Evolutionary conservation across 148 eudicot genomes (phyloP), one percentile per base, ranked within the genome.

Genomic region (Rhododendron vialii): DNA sequence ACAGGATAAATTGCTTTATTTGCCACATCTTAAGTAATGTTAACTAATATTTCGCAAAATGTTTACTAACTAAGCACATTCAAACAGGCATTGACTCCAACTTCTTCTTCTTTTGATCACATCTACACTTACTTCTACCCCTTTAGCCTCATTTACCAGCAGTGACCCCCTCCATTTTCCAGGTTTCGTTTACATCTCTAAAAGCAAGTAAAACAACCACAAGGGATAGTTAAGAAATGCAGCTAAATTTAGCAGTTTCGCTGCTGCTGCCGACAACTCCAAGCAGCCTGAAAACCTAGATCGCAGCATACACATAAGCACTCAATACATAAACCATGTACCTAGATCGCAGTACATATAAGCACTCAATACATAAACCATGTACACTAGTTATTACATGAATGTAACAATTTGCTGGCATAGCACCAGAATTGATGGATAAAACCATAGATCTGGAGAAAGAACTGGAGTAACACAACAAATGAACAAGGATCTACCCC

Each of bases 371-470:
- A 1, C 18, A 3, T 26, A 81, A 33, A 15, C 10, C 12, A 79
- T 8, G 10, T 24, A 81, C 30, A 78, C 3, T 50, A 50, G 4
- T 4, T n/a, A 14, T 4, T 5, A n/a, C 22, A 53, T 80, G 18
- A 7, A 57, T 20, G 28, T 7, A 61, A 61, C 51, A 41, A 41
- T 61, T 82, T 59, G 50, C 63, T 82, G 33, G 12, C 13, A 83
- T 47, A 84, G 51, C 61, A 69, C 41, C 38, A 47, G n/a, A 84
- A 84, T 48, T 38, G 86, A 47, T 33, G 81, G 51, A 8, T 18
- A 11, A 50, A 73, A 53, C 74, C 55, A 45, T 35, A 82, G 88
- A 86, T 86, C 88, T 82, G 88, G 84, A 26, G 75, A 50, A 82
- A 71, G 55, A 86, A 73, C 20, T 43, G 20, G 43, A 81, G 53